Evolutionary conservation across 2,329 filamentous ascomycete species (phyloP).

Genomic region (Penicillium sp.): DNA sequence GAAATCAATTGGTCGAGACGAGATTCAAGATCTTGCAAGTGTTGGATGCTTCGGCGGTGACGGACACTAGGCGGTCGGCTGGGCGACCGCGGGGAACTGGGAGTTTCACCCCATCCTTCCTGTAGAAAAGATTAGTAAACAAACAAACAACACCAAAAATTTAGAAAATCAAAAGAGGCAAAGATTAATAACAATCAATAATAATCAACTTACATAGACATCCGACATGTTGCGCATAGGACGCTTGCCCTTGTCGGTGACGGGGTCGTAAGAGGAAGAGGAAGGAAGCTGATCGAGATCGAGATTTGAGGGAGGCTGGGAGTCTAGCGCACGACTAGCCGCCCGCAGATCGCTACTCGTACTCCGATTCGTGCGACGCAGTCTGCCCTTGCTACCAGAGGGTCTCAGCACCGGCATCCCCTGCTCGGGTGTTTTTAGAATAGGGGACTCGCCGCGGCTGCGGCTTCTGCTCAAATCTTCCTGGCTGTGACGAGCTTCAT

Average conservation of each 20-base stretch:
- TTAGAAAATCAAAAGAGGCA: not conserved
- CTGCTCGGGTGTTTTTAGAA: slow-evolving; percentile 39
- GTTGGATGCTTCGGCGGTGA: slow-evolving; percentile 95
- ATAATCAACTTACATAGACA: slow-evolving; percentile 74
- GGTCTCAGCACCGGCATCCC: slow-evolving; percentile 33
- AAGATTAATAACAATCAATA: slow-evolving; percentile 14
- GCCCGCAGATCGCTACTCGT: slow-evolving; percentile 76
- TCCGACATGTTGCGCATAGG: slow-evolving; percentile 85
- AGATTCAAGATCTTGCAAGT: slow-evolving; percentile 81
- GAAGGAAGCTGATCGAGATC: slow-evolving; percentile 43
- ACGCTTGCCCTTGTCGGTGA: slow-evolving; percentile 84
- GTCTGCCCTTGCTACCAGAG: slow-evolving; percentile 55
- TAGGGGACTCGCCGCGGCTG: slow-evolving; percentile 15
- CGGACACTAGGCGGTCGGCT: slow-evolving; percentile 94
- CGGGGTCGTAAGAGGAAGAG: slow-evolving; percentile 66
- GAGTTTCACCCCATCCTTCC: slow-evolving; percentile 93
- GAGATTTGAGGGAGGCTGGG: slow-evolving; percentile 35
- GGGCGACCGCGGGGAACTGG: slow-evolving; percentile 80
- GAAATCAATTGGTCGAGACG: slow-evolving; percentile 79
- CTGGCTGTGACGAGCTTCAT: slow-evolving; percentile 15
- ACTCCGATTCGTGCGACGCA: slow-evolving; percentile 67
- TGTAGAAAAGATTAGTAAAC: slow-evolving; percentile 46
- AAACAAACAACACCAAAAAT: slow-evolving; percentile 20
- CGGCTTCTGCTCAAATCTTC: slow-evolving; percentile 31
- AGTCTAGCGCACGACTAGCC: slow-evolving; percentile 55